Evolutionary conservation across 305 asterid genomes (phyloP), one percentile per base, ranked within the genome.

Genomic region (Plantago lanceolata): DNA sequence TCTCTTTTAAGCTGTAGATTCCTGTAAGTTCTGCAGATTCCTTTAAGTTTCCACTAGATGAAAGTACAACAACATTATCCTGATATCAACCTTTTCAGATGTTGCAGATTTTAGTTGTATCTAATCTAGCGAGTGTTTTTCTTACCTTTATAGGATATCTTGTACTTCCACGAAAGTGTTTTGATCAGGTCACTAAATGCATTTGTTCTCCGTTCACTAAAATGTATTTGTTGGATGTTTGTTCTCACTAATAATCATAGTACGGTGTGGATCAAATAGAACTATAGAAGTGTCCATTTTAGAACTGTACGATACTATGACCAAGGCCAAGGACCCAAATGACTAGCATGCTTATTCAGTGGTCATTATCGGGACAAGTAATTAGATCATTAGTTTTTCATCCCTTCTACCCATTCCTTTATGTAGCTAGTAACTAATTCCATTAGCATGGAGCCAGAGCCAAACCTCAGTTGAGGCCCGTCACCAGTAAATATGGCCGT

Each of bases 21-120:
- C 59, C n/a, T 14, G 37, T 18, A 54, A 21, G 59, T 54, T 29
- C 59, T 54, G 11, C 59, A 54, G 59, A 54, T 54, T 33, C 26
- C 59, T 54, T 37, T 24, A 24, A 54, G 59, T 54, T 33, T 54
- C 59, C 59, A 54, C 59, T 54, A 54, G 59, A 54, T 54, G 26
- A 54, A 54, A 54, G 59, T 24, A 19, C 16, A 54, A 19, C 16
- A 54, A 54, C 59, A 13, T 54, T 54, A 54, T 54, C 40, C 29
- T 54, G 59, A 54, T 17, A 54, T 24, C 40, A 24, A 33, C 40
- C 15, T 54, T 54, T n/a, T 29, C 29, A 54, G 59, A 24, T 21
- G 19, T 54, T 53, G 58, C 59, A 24, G 37, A 54, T 21, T 24
- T 54, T 12, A 54, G 37, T 54, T 54, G 59, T 54, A 26, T 26